A percentile compares a stretch with the other conserved stretches of the same genome.
These are phyloP conservation scores for Rhizophlyctis rosea DNA, from an alignment of 192 early-diverging fungal species.

Conservation along the genomic window DNA sequence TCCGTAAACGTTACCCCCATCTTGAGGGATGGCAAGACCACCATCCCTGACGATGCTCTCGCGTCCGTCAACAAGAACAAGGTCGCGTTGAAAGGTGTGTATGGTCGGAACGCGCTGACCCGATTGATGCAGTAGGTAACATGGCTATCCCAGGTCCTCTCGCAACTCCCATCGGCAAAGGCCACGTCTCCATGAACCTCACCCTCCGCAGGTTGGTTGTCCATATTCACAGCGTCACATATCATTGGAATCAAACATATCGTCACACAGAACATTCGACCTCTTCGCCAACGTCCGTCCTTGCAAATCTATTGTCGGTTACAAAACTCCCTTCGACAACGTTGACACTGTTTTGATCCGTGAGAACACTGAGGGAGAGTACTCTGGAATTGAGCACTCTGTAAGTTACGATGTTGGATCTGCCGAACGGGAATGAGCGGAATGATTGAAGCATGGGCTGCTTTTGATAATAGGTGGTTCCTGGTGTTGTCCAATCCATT, in stretches of 20 bases:
- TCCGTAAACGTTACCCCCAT: slow-evolving; percentile 90
- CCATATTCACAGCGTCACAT: background rate
- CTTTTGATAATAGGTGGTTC: slow-evolving; percentile 64
- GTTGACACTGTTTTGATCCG: slow-evolving; percentile 98
- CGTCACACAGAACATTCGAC: slow-evolving; percentile 90
- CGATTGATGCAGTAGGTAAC: background rate
- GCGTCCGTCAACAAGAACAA: slow-evolving; percentile 92
- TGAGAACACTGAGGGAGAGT: slow-evolving; percentile 99
- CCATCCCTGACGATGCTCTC: slow-evolving; percentile 89
- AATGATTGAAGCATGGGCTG: too few species aligned
- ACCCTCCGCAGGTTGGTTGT: slow-evolving; percentile 46
- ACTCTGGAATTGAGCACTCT: slow-evolving; percentile 97
- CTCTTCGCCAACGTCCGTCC: slow-evolving; percentile 98
- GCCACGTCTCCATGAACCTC: slow-evolving; percentile 91
- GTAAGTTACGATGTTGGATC: slow-evolving; percentile 26
- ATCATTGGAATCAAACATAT: slow-evolving; percentile 23
- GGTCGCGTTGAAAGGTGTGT: slow-evolving; percentile 84
- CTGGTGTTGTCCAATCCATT: slow-evolving; percentile 98
- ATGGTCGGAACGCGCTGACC: background rate
- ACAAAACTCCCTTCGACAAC: slow-evolving; percentile 92
- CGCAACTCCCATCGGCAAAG: slow-evolving; percentile 98
- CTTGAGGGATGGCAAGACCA: slow-evolving; percentile 86
- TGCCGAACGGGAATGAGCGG: background rate
- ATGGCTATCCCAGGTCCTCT: slow-evolving; percentile 59
- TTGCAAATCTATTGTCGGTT: slow-evolving; percentile 95